Percentiles rank a stretch among this genome's conserved stretches.
Conservation (phyloP, 352 stramenopile species). For the Phytophthora megakarya region DNA sequence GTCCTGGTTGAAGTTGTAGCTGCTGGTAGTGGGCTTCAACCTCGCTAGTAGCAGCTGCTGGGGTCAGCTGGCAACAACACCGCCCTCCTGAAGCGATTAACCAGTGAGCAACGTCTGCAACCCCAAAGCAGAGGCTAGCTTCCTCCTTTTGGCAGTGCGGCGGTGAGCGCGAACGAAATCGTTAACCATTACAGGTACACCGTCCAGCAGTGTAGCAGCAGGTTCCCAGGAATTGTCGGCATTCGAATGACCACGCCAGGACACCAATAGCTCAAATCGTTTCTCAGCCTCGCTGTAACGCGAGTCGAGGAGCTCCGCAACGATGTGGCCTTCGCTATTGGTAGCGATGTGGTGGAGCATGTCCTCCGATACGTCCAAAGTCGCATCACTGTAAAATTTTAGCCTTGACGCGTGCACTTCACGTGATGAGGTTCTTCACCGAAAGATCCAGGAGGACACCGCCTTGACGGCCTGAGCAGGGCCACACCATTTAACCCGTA, state of each 20-base stretch:
- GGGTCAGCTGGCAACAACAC: too few species aligned
- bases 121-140: neutral
- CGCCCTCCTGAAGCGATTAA: neutral
- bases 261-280: neutral
- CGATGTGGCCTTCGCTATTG: slow-evolving; percentile 1
- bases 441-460: slow-evolving; percentile 29
- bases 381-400: slow-evolving; percentile 20
- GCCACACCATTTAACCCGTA: slow-evolving; percentile 25
- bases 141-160: neutral
- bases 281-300: neutral
- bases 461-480: slow-evolving; percentile 8
- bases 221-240: neutral
- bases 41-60: too few species aligned
- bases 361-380: slow-evolving; percentile 9
- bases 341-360: slow-evolving; percentile 1
- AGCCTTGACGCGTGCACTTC: slow-evolving; percentile 4
- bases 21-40: too few species aligned
- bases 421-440: slow-evolving; percentile 10
- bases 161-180: slow-evolving; percentile 1
- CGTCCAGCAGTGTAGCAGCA: neutral
- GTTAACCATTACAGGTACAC: neutral
- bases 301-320: neutral
- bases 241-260: neutral
- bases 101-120: neutral
- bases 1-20: too few species aligned